A percentile compares a stretch with the other conserved stretches of the same genome.
Evolutionary conservation across 495 filamentous ascomycete species (phyloP).

Genomic region (Neurospora sp.): DNA sequence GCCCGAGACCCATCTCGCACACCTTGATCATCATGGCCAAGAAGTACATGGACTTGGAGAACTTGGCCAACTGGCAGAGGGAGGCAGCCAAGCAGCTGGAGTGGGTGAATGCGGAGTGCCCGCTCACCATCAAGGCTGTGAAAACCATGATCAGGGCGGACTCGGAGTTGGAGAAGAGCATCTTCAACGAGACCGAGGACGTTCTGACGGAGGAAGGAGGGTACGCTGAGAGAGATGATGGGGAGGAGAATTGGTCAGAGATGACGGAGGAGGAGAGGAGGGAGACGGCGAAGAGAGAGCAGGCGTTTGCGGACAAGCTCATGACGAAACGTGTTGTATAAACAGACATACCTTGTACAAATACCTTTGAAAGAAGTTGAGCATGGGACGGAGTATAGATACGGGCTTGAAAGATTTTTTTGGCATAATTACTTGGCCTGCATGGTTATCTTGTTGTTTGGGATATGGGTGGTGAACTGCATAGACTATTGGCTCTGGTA

Average conservation of each 20-base stretch:
- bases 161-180: neutral
- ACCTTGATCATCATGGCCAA: conserved; percentile 31
- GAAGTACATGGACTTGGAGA: conserved; percentile 30
- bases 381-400: neutral
- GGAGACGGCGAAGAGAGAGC: neutral
- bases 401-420: neutral
- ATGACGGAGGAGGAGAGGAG: neutral
- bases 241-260: neutral
- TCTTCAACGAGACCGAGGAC: neutral
- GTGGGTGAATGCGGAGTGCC: conserved; percentile 19
- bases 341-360: neutral
- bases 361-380: neutral
- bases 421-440: neutral
- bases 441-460: neutral
- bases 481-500: neutral
- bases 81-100: conserved; percentile 13
- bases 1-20: conserved; percentile 28
- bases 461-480: neutral
- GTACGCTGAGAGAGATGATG: neutral
- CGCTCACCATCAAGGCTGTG: conserved; percentile 27
- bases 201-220: neutral
- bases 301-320: neutral
- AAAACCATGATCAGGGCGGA: conserved; percentile 20
- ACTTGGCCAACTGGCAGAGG: conserved; percentile 22
- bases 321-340: neutral